Evolutionary conservation across 352 stramenopile species (phyloP), one percentile per base, ranked within the genome.

Genomic region (Phytopythium sindhum): DNA sequence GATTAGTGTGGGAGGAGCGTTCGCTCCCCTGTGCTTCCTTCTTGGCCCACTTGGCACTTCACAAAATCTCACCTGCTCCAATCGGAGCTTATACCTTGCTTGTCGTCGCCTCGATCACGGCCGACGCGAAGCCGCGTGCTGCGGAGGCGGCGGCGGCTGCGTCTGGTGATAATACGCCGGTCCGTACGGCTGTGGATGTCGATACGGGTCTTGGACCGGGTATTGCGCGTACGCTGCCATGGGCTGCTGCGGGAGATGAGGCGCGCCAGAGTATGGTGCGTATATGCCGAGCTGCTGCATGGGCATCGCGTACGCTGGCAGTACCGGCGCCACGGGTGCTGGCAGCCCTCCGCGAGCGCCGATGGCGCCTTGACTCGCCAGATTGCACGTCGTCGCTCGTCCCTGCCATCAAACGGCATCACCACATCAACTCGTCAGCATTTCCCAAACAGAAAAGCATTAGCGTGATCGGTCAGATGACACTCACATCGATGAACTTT

Each of bases 401-500:
- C 80, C 80, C 80, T 89, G 37, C 12, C 61, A 33, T 47, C 23
- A 55, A 29, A 39, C 54, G 47, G 28, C 31, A 44, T 8, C 35
- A 45, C 33, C 10, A 39, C 33, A 39, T 15, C 14, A 6, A 35
- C 63, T 8, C 19, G 19, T 41, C 11, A 60, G n/a, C 52, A 0
- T 2, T 19, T 4, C 17, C 10, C 23, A 29, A 8, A 19, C 15
- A 63, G 17, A 4, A 24, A 2, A 24, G 17, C 17, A 28, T 33
- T n/a, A 11, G 41, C 17, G 41, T 6, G 19, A 9, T 12, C 1
- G 24, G 29, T 19, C 26, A 29, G 2, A 14, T 19, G 6, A 24
- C 15, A 80, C 77, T 44, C 75, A 93, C 84, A 61, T 90, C 76
- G 44, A 93, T 89, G 44, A 74, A 61, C 57, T 89, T 90, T 51